Percentiles rank a stretch among this genome's conserved stretches.
phyloP scores from a whole-genome alignment of 768 basidiomycete species.

The Pleurotus ostreatus region DNA sequence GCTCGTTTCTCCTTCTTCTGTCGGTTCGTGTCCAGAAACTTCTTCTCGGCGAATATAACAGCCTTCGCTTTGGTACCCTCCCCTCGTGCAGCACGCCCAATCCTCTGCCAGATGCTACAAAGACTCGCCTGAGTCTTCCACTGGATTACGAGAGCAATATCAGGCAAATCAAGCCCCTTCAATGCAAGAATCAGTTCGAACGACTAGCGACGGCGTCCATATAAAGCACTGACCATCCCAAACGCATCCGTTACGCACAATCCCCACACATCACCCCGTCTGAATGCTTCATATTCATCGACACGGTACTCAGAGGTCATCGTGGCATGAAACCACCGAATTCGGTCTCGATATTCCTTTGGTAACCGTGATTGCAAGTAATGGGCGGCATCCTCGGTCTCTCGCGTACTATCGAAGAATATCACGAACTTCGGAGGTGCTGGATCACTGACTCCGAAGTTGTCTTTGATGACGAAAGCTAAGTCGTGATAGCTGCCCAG shows the following conservation, averaged over 20 bases:
- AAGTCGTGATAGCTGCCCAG: constrained; percentile 21
- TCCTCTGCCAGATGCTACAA: constrained; percentile 26
- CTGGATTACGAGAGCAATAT: constrained; percentile 30
- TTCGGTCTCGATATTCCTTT: constrained; percentile 4
- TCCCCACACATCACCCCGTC: constrained; percentile 18
- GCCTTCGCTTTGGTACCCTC: constrained; percentile 12
- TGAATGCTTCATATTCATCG: constrained; percentile 9
- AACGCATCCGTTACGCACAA: constrained; percentile 25
- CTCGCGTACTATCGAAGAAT: constrained; percentile 22
- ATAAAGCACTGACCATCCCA: constrained; percentile 30
- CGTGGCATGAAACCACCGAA: constrained; percentile 22
- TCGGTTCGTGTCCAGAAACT: constrained; percentile 19
- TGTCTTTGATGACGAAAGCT: constrained; percentile 17
- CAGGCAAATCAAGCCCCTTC: constrained; percentile 32
- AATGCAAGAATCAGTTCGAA: too few species aligned
- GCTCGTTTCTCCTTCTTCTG: constrained; percentile 13
- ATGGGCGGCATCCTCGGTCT: constrained; percentile 10
- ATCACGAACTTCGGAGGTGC: constrained; percentile 15
- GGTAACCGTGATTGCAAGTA: constrained; percentile 13
- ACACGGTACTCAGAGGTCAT: constrained; percentile 21
- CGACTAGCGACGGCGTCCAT: too few species aligned
- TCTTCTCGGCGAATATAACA: constrained; percentile 23
- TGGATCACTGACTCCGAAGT: constrained; percentile 4
- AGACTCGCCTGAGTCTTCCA: constrained; percentile 21
- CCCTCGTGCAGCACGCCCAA: constrained; percentile 25